Percentiles rank a stretch among this genome's conserved stretches.
These are phyloP conservation scores for Colletotrichum scovillei DNA, from an alignment of 2,329 filamentous ascomycete species.

Conservation along the genomic window DNA sequence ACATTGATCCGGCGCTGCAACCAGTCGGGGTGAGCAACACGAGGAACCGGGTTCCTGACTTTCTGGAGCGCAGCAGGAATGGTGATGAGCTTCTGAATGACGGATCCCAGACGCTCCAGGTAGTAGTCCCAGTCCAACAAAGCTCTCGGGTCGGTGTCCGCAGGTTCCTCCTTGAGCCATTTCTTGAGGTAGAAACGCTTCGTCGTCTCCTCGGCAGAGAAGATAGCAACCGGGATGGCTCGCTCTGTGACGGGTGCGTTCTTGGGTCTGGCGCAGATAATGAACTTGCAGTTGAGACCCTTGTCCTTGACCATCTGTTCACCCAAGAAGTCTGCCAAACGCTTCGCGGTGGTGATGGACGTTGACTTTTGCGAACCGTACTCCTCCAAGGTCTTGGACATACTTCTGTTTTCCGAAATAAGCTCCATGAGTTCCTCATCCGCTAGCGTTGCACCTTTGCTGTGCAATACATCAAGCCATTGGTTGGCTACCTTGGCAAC, in stretches of 20 bases:
- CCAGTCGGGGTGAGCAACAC: conserved; percentile 96
- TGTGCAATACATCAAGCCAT: conserved; percentile 95
- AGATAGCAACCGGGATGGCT: conserved; percentile 95
- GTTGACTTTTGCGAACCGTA: conserved; percentile 97
- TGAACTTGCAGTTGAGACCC: conserved; percentile 99
- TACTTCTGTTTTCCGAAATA: conserved; percentile 99
- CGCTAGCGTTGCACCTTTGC: conserved; percentile 86
- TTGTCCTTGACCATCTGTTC: conserved; percentile 99
- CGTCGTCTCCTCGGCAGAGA: conserved; percentile 89
- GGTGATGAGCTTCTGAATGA: conserved; percentile 98
- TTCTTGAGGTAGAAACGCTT: conserved; percentile 93
- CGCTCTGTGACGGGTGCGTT: conserved; percentile 94
- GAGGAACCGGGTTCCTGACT: conserved; percentile 91
- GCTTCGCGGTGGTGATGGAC: conserved; percentile 97
- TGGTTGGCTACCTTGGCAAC: conserved; percentile 96
- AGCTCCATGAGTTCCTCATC: conserved; percentile 98
- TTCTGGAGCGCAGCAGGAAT: conserved; percentile 98
- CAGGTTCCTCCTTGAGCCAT: conserved; percentile 94
- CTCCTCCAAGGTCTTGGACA: conserved; percentile 96
- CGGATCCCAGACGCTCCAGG: conserved; percentile 91
- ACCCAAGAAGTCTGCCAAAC: conserved; percentile 93
- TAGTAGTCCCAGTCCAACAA: conserved; percentile 99
- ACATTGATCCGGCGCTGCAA: conserved; percentile 91
- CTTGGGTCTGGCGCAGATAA: conserved; percentile 89
- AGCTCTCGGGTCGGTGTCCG: conserved; percentile 88